These are phyloP conservation scores for Elsinoe fawcettii DNA, from an alignment of 2,329 filamentous ascomycete genomes.

Conservation along the genomic window DNA sequence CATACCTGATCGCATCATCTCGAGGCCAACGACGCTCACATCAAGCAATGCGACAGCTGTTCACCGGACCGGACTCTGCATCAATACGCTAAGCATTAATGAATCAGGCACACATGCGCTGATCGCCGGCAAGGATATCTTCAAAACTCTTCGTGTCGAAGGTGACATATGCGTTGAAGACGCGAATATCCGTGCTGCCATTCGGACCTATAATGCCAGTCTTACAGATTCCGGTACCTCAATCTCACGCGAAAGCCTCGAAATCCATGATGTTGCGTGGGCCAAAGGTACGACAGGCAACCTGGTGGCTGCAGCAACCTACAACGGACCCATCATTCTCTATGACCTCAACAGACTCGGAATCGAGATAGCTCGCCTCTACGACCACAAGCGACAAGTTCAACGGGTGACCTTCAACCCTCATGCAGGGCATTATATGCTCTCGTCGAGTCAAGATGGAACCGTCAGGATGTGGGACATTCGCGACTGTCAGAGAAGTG, in stretches of 20 bases:
- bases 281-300: constrained; percentile 54
- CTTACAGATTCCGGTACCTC: constrained; percentile 12
- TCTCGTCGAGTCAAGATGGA: constrained; percentile 59
- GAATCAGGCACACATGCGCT: constrained; percentile 56
- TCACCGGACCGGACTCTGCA: constrained; percentile 57
- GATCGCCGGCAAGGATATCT: constrained; percentile 57
- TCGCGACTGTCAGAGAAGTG: constrained; percentile 45
- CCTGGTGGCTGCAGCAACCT: constrained; percentile 56
- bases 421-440: constrained; percentile 50
- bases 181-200: constrained; percentile 54
- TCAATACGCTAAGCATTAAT: constrained; percentile 56
- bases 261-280: constrained; percentile 61
- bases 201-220: constrained; percentile 39
- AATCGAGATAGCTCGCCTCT: constrained; percentile 53
- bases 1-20: constrained; percentile 28
- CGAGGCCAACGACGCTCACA: constrained; percentile 24
- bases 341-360: constrained; percentile 57
- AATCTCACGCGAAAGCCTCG: constrained; percentile 49
- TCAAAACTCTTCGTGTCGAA: constrained; percentile 56
- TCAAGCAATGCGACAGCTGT: constrained; percentile 46
- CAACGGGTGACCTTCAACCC: constrained; percentile 60
- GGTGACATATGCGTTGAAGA: constrained; percentile 53
- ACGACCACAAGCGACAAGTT: constrained; percentile 58
- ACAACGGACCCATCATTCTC: constrained; percentile 57
- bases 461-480: constrained; percentile 59